Conservation (phyloP, 2,329 filamentous ascomycete species). For the Scolecobasidium constrictum region DNA sequence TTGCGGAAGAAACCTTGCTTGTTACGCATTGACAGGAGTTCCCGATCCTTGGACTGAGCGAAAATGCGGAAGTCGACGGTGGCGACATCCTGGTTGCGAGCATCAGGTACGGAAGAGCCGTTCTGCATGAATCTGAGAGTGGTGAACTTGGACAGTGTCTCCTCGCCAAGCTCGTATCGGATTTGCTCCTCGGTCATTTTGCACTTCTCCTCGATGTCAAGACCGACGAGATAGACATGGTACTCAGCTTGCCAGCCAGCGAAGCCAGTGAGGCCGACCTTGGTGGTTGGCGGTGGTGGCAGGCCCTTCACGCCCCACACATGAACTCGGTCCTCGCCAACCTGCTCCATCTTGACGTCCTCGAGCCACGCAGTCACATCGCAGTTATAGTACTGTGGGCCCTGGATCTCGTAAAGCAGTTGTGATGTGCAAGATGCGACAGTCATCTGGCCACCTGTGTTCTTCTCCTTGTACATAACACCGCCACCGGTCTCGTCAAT, state of each 20-base stretch:
- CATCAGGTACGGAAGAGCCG: conserved; percentile 18
- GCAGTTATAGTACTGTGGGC: conserved; percentile 10
- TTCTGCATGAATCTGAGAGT: conserved; percentile 21
- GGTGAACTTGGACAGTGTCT: conserved; percentile 15
- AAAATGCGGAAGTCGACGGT: conserved; percentile 27
- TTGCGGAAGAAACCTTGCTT: conserved; percentile 19
- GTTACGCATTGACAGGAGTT: conserved; percentile 14
- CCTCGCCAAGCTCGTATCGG: conserved; percentile 15
- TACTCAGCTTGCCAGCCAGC: conserved; percentile 25
- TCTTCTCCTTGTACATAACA: conserved; percentile 6
- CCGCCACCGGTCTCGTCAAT: not conserved
- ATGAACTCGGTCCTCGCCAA: conserved; percentile 8
- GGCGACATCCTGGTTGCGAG: conserved; percentile 22
- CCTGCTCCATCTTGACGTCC: conserved; percentile 10
- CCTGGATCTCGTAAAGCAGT: conserved; percentile 11
- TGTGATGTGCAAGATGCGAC: conserved; percentile 6
- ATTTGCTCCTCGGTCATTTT: conserved; percentile 16
- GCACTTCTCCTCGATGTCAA: conserved; percentile 34
- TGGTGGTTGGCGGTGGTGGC: conserved; percentile 11
- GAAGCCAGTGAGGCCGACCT: conserved; percentile 24
- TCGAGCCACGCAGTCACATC: conserved; percentile 7
- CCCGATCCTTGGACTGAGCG: conserved; percentile 16
- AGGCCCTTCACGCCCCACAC: conserved; percentile 8
- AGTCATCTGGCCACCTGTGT: conserved; percentile 4
- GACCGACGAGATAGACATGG: conserved; percentile 33